Percentiles rank a stretch among this genome's conserved stretches.
Conservation (phyloP, 2,329 filamentous ascomycete species). For the Macroventuria anomochaeta region DNA sequence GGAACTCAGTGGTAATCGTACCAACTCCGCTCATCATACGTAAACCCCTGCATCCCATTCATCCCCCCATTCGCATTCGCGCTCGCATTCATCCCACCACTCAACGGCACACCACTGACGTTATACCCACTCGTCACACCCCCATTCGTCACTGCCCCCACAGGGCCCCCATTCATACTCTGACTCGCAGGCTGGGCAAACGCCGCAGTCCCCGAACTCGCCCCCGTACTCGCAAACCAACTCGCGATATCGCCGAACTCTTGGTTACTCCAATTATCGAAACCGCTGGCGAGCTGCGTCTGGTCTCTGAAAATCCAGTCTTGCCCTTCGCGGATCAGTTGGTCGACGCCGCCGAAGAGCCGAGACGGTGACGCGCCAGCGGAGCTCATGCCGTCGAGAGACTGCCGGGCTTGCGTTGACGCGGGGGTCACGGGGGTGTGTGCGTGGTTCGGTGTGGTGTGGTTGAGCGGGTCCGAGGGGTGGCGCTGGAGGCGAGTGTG, state of each 20-base stretch:
- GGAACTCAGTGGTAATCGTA: conserved; percentile 19
- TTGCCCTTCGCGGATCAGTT: conserved; percentile 67
- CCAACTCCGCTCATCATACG: conserved; percentile 38
- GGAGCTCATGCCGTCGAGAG: conserved; percentile 35
- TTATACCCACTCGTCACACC: conserved; percentile 19
- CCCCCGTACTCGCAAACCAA: conserved; percentile 35
- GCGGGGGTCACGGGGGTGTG: conserved; percentile 27
- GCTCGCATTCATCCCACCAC: conserved; percentile 14
- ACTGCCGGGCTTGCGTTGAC: conserved; percentile 33
- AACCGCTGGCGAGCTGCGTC: conserved; percentile 64
- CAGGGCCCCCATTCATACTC: conserved; percentile 28
- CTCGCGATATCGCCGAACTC: conserved; percentile 40
- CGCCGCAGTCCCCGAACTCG: conserved; percentile 12
- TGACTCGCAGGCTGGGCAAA: background rate
- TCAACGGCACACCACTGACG: conserved; percentile 8
- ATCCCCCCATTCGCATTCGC: conserved; percentile 16
- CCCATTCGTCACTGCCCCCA: conserved; percentile 13
- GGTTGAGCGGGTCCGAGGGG: conserved; percentile 23
- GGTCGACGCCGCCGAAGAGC: conserved; percentile 66
- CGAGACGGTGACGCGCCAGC: conserved; percentile 55
- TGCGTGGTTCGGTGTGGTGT: conserved; percentile 22
- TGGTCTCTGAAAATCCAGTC: conserved; percentile 69
- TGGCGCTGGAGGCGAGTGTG: conserved; percentile 43
- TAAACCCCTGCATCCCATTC: conserved; percentile 25
- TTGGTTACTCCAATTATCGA: conserved; percentile 64